Evolutionary conservation across 805 yeast genomes (phyloP).

Genomic region (Barnettozyma salicaria): DNA sequence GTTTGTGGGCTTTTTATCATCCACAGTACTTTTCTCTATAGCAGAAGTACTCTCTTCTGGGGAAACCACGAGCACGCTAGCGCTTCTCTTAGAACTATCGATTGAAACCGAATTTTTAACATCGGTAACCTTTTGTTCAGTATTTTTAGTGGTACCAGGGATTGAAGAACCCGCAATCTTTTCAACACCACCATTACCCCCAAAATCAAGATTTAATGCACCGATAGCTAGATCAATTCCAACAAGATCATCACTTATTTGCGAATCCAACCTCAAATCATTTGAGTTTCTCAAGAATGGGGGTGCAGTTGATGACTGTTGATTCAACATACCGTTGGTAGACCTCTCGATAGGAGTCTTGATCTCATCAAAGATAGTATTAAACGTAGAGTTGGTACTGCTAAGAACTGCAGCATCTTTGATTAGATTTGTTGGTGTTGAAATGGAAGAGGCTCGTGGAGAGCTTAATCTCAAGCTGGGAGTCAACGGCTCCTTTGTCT

Average conservation of each 20-base stretch:
- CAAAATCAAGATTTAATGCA: slow-evolving; percentile 24
- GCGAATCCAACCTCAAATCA: slow-evolving; percentile 7
- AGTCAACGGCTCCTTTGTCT: slow-evolving; percentile 11
- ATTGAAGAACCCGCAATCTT: slow-evolving; percentile 11
- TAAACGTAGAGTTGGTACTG: slow-evolving; percentile 19
- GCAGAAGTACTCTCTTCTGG: background rate
- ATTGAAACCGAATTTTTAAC: background rate
- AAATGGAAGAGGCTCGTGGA: slow-evolving; percentile 14
- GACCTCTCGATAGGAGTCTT: slow-evolving; percentile 24
- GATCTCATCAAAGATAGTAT: slow-evolving; percentile 15
- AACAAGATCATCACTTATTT: slow-evolving; percentile 19
- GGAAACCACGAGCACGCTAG: background rate
- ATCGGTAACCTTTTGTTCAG: background rate
- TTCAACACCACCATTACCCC: slow-evolving; percentile 7
- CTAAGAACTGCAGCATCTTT: slow-evolving; percentile 4
- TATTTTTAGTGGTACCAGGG: slow-evolving; percentile 29
- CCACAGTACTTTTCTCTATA: background rate
- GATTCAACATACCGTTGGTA: slow-evolving; percentile 14
- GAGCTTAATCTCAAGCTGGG: slow-evolving; percentile 7
- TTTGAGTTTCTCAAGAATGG: slow-evolving; percentile 20
- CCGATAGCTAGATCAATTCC: slow-evolving; percentile 25
- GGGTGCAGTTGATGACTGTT: slow-evolving; percentile 22
- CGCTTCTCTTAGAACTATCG: no score
- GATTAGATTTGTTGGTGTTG: slow-evolving; percentile 14
- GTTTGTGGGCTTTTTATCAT: background rate